Conservation (phyloP, 2,329 filamentous ascomycete species). For the Colletotrichum noveboracense region DNA sequence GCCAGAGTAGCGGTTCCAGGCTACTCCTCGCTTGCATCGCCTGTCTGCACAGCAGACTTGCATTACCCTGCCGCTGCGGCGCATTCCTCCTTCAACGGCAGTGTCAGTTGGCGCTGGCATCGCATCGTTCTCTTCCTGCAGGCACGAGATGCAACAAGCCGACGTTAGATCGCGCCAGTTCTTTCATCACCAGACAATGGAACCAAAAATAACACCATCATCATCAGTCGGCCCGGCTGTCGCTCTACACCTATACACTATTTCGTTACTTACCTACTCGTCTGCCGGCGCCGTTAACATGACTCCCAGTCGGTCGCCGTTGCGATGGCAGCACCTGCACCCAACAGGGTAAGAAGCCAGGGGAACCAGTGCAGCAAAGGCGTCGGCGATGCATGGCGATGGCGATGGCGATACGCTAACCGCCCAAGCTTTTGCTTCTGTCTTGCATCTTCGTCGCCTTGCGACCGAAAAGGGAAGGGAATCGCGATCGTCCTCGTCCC, state of each 20-base stretch:
- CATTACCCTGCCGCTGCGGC: not conserved
- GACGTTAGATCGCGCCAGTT: not conserved
- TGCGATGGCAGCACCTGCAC: not conserved
- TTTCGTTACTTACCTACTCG: not conserved
- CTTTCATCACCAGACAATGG: not conserved
- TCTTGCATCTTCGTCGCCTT: not conserved
- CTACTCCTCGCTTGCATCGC: not conserved
- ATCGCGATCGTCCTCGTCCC: not conserved
- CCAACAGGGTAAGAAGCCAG: not conserved
- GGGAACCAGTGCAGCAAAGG: not conserved
- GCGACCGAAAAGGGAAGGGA: not conserved
- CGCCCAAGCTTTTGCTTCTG: not conserved
- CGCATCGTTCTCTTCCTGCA: not conserved
- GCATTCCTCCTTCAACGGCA: not conserved
- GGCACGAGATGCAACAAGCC: not conserved
- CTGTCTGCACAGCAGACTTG: not conserved
- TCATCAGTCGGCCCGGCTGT: not conserved
- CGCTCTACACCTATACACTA: not conserved
- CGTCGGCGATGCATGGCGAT: not conserved
- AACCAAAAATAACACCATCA: conserved; percentile 1
- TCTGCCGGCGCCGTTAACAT: not conserved
- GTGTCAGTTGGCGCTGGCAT: not conserved
- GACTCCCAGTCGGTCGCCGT: not conserved
- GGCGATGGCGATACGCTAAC: not conserved
- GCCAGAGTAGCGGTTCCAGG: not conserved